Evolutionary conservation across 2,329 filamentous ascomycete species (phyloP), one percentile per base, ranked within the genome.

Genomic region (Clathrospora elynae): DNA sequence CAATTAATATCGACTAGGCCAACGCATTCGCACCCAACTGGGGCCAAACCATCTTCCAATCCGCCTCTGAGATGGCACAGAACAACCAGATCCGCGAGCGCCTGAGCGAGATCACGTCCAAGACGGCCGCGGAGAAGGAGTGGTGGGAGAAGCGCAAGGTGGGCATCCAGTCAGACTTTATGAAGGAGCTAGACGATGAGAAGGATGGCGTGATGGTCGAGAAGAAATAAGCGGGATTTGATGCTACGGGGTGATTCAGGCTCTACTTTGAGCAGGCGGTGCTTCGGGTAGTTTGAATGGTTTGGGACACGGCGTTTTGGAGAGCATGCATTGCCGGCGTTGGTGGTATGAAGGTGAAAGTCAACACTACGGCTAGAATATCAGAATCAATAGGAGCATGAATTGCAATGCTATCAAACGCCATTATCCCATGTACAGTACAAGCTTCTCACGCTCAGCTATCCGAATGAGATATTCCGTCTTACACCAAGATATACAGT

Each of bases 1-100:
- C 6, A 35, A 24, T 38, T 54, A 41, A 49, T 43, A 42, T 13
- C 40, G 14, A 26, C 24, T 55, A 96, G 90, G 93, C 95, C 61
- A 97, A 97, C 68, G 90, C 88, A 13, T 87, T 96, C 53, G 80
- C 83, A 1, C 86, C 88, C 34, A 86, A 86, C 70, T 99, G 93
- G 93, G 93, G 93, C 49, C 86, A 93, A 67, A 84, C 82, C 42
- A 97, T 99, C 70, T 99, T 99, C 81, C 93, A 99, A 72, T 91
- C 88, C 31, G 93, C 93, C 41, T 95, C 95, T 72, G 93, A 99
- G 73, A 96, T 99, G 73, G 84, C 87, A 46, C 86, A 90, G 65
- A 96, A 96, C 74, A 81, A 82, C 28, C 74, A 84, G 32, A 80
- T 96, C 63, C 87, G 90, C 55, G 78, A 85, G 54, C 82, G 85